phyloP scores from a whole-genome alignment of 2,329 filamentous ascomycete species.

The Leptoxyphium fumago region DNA sequence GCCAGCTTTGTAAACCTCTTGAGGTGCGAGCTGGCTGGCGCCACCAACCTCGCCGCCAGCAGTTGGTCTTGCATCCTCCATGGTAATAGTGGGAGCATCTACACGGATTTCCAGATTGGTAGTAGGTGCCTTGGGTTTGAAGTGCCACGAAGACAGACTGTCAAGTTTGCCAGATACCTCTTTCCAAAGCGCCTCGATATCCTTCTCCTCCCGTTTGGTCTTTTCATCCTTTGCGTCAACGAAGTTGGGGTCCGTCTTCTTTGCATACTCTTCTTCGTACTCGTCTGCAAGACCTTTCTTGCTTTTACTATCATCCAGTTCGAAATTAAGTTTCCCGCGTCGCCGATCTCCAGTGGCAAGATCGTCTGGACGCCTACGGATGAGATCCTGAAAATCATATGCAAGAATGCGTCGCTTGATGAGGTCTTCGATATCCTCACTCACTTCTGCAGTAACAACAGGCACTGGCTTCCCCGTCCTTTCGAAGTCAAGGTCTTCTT shows the following conservation, averaged over 20 bases:
- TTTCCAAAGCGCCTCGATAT: slow-evolving; percentile 72
- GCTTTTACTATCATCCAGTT: slow-evolving; percentile 77
- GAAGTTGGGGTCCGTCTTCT: slow-evolving; percentile 62
- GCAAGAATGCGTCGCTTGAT: slow-evolving; percentile 87
- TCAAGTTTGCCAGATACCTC: slow-evolving; percentile 70
- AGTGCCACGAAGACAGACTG: slow-evolving; percentile 83
- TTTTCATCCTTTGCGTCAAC: slow-evolving; percentile 73
- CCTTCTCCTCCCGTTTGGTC: slow-evolving; percentile 55
- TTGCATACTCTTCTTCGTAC: slow-evolving; percentile 85
- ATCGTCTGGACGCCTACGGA: slow-evolving; percentile 64
- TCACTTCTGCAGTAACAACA: slow-evolving; percentile 82
- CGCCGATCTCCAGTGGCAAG: slow-evolving; percentile 48
- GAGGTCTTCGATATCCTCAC: slow-evolving; percentile 79
- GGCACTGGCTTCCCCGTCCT: slow-evolving; percentile 87
- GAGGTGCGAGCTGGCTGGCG: slow-evolving; percentile 67
- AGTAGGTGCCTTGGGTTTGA: slow-evolving; percentile 74
- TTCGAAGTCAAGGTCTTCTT: slow-evolving; percentile 93
- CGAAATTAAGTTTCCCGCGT: slow-evolving; percentile 50
- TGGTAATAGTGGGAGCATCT: slow-evolving; percentile 78
- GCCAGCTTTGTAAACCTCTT: slow-evolving; percentile 81
- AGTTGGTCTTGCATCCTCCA: slow-evolving; percentile 89
- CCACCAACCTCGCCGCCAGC: slow-evolving; percentile 59
- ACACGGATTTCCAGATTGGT: slow-evolving; percentile 74
- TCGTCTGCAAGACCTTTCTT: slow-evolving; percentile 77
- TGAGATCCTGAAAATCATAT: slow-evolving; percentile 82